Conservation (phyloP, 2,329 filamentous ascomycete genomes). For the Aspergillus sp. region DNA sequence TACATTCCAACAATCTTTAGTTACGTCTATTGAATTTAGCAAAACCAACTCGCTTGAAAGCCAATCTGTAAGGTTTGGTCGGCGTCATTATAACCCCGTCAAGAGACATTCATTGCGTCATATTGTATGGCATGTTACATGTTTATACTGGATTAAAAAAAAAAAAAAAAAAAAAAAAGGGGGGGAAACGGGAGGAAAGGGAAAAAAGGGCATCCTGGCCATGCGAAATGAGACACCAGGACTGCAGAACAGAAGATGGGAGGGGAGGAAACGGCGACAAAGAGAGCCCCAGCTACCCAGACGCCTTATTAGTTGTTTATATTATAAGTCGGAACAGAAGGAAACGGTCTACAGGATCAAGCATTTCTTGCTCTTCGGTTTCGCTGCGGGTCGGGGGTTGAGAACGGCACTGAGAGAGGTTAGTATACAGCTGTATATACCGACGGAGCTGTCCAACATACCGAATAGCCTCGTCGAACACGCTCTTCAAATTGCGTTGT, state of each 20-base stretch:
- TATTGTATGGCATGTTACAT: slow-evolving; percentile 22
- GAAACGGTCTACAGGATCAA: slow-evolving; percentile 36
- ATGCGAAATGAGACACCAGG: not conserved
- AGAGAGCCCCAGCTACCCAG: slow-evolving; percentile 24
- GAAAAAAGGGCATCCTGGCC: slow-evolving; percentile 1
- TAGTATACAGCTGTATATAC: not conserved
- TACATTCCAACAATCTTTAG: no score
- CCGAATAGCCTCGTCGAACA: slow-evolving; percentile 98
- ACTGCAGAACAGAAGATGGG: slow-evolving; percentile 6
- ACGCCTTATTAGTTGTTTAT: slow-evolving; percentile 37
- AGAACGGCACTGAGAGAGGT: slow-evolving; percentile 39
- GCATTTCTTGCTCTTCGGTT: slow-evolving; percentile 45
- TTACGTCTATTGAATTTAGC: no score
- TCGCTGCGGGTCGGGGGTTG: slow-evolving; percentile 42
- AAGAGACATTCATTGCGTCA: slow-evolving; percentile 14
- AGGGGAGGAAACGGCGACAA: slow-evolving; percentile 10
- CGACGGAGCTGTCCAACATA: slow-evolving; percentile 44
- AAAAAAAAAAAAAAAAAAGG: slow-evolving; percentile 9
- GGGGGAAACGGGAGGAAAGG: slow-evolving; percentile 4
- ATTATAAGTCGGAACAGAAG: slow-evolving; percentile 27
- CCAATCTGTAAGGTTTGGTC: not conserved
- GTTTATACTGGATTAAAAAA: slow-evolving; percentile 18
- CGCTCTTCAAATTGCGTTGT: slow-evolving; percentile 94
- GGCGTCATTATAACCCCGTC: slow-evolving; percentile 1
- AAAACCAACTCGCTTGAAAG: not conserved